Percentiles rank a stretch among this genome's conserved stretches.
Evolutionary conservation across 805 yeast genomes (phyloP).

Genomic region (Nakazawaea wickerhamii): DNA sequence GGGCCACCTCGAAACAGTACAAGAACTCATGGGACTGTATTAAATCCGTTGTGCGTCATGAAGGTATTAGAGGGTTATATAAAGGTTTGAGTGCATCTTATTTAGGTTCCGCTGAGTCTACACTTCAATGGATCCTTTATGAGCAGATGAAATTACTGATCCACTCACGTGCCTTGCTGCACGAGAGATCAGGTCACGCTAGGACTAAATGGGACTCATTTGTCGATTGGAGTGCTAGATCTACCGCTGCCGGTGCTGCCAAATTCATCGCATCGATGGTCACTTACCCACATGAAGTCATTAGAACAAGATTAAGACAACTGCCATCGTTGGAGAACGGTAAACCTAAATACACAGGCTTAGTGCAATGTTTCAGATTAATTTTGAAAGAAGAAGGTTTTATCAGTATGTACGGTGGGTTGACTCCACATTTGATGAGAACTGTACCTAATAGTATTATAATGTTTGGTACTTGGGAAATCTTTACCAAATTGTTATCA

Average conservation of each 20-base stretch:
- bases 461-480: conserved; percentile 99
- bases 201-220: conserved; percentile 53
- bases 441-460: conserved; percentile 97
- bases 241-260: conserved; percentile 97
- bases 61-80: conserved; percentile 78
- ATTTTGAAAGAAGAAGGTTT: conserved; percentile 92
- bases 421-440: conserved; percentile 93
- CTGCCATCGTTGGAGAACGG: conserved; percentile 77
- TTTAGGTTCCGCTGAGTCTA: conserved; percentile 87
- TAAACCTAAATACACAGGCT: conserved; percentile 80
- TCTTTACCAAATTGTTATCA: conserved; percentile 58
- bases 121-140: conserved; percentile 93
- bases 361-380: conserved; percentile 78
- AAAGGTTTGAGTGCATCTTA: conserved; percentile 93
- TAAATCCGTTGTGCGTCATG: conserved; percentile 58
- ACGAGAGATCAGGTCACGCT: conserved; percentile 31
- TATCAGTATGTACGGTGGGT: conserved; percentile 91
- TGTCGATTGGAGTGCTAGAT: conserved; percentile 89
- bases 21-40: conserved; percentile 84
- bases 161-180: conserved; percentile 38
- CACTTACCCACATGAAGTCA: conserved; percentile 97
- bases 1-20: conserved; percentile 56
- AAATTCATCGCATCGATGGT: conserved; percentile 87
- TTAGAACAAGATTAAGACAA: conserved; percentile 91
- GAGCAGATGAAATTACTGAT: conserved; percentile 87